Conservation (phyloP, 768 basidiomycete species). For the Lactarius akahatsu region DNA sequence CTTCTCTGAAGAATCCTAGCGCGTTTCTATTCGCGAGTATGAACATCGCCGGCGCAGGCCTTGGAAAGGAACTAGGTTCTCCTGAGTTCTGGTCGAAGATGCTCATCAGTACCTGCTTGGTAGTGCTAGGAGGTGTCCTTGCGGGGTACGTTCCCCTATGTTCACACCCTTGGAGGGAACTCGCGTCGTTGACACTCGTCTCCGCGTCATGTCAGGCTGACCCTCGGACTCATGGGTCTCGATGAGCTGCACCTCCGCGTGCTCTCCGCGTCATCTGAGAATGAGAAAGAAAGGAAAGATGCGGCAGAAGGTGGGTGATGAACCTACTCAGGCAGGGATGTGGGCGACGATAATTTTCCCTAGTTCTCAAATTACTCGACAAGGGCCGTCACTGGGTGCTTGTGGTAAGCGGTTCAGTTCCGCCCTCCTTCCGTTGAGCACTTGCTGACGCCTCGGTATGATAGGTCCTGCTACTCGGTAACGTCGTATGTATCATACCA, state of each 20-base stretch:
- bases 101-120: constrained; percentile 61
- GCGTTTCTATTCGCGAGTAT: not conserved
- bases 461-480: constrained; percentile 81
- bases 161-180: no score
- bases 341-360: not conserved
- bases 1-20: constrained; percentile 3
- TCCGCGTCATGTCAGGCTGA: constrained; percentile 54
- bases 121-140: constrained; percentile 87
- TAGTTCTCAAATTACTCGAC: constrained; percentile 50
- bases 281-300: constrained; percentile 61
- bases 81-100: constrained; percentile 77
- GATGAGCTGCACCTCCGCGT: constrained; percentile 91
- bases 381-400: constrained; percentile 78
- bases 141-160: constrained; percentile 62
- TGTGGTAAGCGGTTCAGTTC: constrained; percentile 52
- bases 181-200: not conserved
- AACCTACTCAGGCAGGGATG: not conserved
- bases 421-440: constrained; percentile 20
- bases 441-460: not conserved
- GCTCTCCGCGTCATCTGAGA: constrained; percentile 77
- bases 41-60: not conserved
- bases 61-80: constrained; percentile 43
- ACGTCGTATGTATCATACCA: constrained; percentile 60
- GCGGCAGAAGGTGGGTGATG: constrained; percentile 59
- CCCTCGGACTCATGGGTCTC: constrained; percentile 90